These are phyloP conservation scores for Phylloporus scabripes DNA, from an alignment of 768 basidiomycete species.

Conservation along the genomic window DNA sequence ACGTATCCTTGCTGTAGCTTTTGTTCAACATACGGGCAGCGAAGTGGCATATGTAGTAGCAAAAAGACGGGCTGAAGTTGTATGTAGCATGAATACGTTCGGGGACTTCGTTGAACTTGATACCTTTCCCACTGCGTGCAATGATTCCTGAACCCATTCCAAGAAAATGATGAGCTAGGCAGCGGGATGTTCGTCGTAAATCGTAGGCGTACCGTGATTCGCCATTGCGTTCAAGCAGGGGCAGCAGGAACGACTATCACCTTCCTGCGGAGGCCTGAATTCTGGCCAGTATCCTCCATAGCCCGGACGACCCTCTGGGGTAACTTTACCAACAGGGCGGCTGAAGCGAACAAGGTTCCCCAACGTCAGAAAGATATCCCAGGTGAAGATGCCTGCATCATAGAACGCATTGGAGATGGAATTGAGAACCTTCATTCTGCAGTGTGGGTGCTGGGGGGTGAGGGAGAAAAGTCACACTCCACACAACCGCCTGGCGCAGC, in stretches of 20 bases:
- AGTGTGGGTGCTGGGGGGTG: slow-evolving; percentile 32
- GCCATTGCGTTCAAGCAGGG: slow-evolving; percentile 74
- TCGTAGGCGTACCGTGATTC: slow-evolving; percentile 63
- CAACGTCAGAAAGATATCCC: slow-evolving; percentile 12
- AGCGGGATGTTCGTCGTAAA: slow-evolving; percentile 33
- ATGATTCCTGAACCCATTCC: slow-evolving; percentile 30
- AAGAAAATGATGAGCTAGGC: background rate
- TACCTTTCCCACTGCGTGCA: slow-evolving; percentile 60
- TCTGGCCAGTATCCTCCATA: slow-evolving; percentile 63
- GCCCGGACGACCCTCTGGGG: slow-evolving; percentile 48
- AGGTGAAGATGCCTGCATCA: slow-evolving; percentile 1
- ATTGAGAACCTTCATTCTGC: slow-evolving; percentile 10
- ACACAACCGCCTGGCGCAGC: no score
- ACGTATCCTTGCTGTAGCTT: slow-evolving; percentile 49
- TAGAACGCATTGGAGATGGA: slow-evolving; percentile 8
- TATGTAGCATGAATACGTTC: slow-evolving; percentile 45
- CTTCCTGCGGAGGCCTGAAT: slow-evolving; percentile 49
- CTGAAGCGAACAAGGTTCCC: slow-evolving; percentile 9
- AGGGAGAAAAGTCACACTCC: background rate
- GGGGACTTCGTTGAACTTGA: slow-evolving; percentile 48
- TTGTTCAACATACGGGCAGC: slow-evolving; percentile 54
- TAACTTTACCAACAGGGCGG: slow-evolving; percentile 46
- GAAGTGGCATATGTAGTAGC: slow-evolving; percentile 55
- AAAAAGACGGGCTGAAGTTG: slow-evolving; percentile 67
- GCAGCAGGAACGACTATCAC: slow-evolving; percentile 66